Evolutionary conservation across 345 rosid genomes (phyloP), one percentile per base, ranked within the genome.

Genomic region (Lepidium sativum): DNA sequence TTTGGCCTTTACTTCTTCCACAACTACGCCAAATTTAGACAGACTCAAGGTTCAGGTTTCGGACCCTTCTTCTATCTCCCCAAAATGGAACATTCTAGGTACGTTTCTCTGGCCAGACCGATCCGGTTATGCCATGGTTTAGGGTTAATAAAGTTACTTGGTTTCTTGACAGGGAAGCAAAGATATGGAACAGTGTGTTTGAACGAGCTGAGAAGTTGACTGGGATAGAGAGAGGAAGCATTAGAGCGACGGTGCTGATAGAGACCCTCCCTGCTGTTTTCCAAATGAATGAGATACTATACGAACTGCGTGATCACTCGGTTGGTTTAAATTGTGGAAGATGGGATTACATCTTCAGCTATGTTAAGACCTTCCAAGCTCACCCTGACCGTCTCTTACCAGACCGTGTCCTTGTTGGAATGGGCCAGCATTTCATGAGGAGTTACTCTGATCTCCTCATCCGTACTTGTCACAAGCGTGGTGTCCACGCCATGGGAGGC

Each of bases 21-120:
- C 77, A 94, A 86, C 75, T 63, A 75, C 31, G 82, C 87, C 2
- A 61, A 75, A 8, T 94, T 94, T 76, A 82, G 91, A 21, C 61
- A 70, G 56, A 79, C 69, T 38, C 97, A 83, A 68, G 99, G 95
- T 25, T 79, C 71, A 33, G 97, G 99, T 6, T 85, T 74, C 11
- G 95, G 99, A 6, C 97, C 97, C 33, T 90, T 94, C 88, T 94
- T 88, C 68, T 94, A 90, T 64, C 97, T 94, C 45, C 95, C 97
- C 25, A 88, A 90, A 76, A 94, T 85, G 99, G 97, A 94, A 76
- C 87, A 88, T 63, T 90, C 96, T 39, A 84, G 96, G 97, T 89
- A 71, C 48, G 1, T 54, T 1, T 15, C 14, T 27, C 15, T 2
- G 4, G 35, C 63, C 14, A 49, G 1, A 31, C 49, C 13, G 32